Conservation (phyloP, 192 early-diverging fungal species). For the Coemansia sp. region DNA sequence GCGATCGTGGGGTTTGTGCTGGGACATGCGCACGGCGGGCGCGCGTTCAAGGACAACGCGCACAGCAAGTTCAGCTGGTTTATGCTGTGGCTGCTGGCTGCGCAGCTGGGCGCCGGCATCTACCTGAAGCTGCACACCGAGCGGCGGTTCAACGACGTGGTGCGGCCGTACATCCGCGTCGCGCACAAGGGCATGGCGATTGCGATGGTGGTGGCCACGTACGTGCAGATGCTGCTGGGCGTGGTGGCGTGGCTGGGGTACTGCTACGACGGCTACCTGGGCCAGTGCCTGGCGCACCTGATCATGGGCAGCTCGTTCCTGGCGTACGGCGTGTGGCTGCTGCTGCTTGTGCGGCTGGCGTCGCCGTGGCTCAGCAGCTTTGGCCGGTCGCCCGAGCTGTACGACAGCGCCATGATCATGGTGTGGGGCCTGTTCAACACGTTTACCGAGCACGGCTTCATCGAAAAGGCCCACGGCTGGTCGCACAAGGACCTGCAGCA, state of each 20-base stretch:
- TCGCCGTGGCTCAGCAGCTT: constrained; percentile 59
- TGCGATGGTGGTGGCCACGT: constrained; percentile 59
- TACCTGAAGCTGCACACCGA: constrained; percentile 67
- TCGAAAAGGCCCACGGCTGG: constrained; percentile 57
- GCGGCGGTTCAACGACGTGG: constrained; percentile 55
- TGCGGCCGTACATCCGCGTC: constrained; percentile 54
- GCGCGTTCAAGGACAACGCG: constrained; percentile 64
- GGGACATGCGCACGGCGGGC: constrained; percentile 64
- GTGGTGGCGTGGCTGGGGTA: constrained; percentile 65
- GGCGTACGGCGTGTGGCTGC: constrained; percentile 64
- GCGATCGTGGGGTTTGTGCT: constrained; percentile 61
- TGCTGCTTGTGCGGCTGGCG: constrained; percentile 61
- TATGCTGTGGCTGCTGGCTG: constrained; percentile 58
- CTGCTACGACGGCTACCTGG: constrained; percentile 63
- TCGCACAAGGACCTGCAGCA: constrained; percentile 70
- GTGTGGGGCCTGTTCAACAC: constrained; percentile 71
- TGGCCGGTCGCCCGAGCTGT: constrained; percentile 67
- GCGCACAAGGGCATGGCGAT: constrained; percentile 60
- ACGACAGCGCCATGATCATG: constrained; percentile 67
- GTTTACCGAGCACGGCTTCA: constrained; percentile 69
- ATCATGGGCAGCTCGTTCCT: constrained; percentile 76
- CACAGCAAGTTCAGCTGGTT: constrained; percentile 66
- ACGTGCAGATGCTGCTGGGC: constrained; percentile 67
- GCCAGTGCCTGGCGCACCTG: constrained; percentile 71
- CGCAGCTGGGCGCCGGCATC: constrained; percentile 58